Evolutionary conservation across 2,329 filamentous ascomycete genomes (phyloP).

Genomic region (Apiospora pterosperma): DNA sequence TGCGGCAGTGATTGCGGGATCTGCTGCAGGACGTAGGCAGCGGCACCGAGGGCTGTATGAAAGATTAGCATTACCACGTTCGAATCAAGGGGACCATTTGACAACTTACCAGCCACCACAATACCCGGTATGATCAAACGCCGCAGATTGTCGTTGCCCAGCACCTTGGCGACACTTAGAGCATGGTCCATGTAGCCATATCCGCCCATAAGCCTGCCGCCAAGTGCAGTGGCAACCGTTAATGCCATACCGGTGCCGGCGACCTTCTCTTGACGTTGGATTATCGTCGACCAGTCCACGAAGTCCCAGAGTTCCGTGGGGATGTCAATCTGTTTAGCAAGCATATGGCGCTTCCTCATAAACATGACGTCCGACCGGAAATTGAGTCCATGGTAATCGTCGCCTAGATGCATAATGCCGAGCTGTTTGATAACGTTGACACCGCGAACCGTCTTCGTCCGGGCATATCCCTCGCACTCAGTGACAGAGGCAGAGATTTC

Average conservation of each 20-base stretch:
- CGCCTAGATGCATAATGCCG: conserved; percentile 81
- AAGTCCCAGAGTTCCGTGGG: conserved; percentile 90
- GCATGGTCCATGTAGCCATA: conserved; percentile 88
- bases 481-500: conserved; percentile 78
- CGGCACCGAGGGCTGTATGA: conserved; percentile 64
- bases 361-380: conserved; percentile 97
- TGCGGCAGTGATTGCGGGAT: conserved; percentile 87
- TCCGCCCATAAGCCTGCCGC: conserved; percentile 76
- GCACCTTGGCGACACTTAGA: conserved; percentile 72
- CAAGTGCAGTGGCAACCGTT: conserved; percentile 83
- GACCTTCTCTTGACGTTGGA: conserved; percentile 91
- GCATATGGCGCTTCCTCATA: conserved; percentile 71
- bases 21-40: conserved; percentile 78
- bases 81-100: conserved; percentile 8
- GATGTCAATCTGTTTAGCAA: conserved; percentile 82
- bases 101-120: conserved; percentile 67
- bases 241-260: conserved; percentile 93
- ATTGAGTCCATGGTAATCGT: conserved; percentile 79
- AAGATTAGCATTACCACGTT: conserved; percentile 27
- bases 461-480: conserved; percentile 82
- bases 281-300: conserved; percentile 77
- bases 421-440: conserved; percentile 87
- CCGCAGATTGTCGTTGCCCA: conserved; percentile 78
- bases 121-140: conserved; percentile 78
- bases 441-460: conserved; percentile 70